A percentile compares a stretch with the other conserved stretches of the same genome.
phyloP scores from a whole-genome alignment of 2,329 filamentous ascomycete species.

The Paecilomyces dactylethromorphus region DNA sequence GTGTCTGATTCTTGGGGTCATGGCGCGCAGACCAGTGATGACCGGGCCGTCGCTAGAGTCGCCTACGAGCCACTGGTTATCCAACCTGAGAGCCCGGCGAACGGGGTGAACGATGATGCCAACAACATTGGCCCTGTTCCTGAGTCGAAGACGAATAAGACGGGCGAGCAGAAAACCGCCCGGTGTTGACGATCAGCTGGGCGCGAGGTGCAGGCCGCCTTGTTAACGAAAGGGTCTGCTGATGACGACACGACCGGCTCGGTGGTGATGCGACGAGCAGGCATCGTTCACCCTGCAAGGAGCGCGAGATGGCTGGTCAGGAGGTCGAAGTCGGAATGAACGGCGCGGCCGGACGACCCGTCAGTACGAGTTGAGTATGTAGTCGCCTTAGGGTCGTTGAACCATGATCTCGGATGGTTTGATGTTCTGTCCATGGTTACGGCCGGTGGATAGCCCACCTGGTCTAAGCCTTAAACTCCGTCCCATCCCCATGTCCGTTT shows the following conservation, averaged over 20 bases:
- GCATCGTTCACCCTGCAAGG: neutral
- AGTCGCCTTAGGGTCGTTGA: slow-evolving; percentile 1
- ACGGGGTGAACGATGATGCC: neutral
- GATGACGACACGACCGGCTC: neutral
- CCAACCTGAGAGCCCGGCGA: neutral
- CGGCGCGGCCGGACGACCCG: neutral
- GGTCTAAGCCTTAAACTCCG: neutral
- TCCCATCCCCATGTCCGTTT: neutral
- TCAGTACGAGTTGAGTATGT: neutral
- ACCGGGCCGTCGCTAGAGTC: neutral
- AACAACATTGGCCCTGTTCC: neutral
- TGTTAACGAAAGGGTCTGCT: neutral
- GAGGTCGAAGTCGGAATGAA: neutral
- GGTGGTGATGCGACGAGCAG: neutral
- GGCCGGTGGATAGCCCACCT: neutral
- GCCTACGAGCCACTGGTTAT: neutral
- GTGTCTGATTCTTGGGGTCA: neutral
- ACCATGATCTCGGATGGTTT: neutral
- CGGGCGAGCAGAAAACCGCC: neutral
- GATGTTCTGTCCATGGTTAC: slow-evolving; percentile 1
- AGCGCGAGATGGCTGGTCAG: neutral
- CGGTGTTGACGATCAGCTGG: neutral
- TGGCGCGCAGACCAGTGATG: neutral
- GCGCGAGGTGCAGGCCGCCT: neutral
- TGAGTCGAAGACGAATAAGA: neutral